Base-by-base conservation (phyloP, 1,139 yeast species). In the Debaryomyces udenii region DNA sequence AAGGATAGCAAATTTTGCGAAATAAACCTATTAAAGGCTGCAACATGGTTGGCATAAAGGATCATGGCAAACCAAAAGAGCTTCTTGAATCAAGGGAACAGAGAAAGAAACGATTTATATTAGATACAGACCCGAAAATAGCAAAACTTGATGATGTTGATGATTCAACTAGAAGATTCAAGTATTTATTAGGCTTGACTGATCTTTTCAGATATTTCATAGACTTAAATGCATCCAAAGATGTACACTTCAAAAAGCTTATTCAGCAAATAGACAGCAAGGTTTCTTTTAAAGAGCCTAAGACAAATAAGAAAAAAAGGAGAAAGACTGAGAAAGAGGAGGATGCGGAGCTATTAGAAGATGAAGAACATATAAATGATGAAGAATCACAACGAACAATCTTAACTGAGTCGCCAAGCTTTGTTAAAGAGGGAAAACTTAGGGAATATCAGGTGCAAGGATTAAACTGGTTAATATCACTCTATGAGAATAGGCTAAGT, bases 301-400 rank as follows among this genome's bases (percentile, higher is more conserved):
- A 51, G 9, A 38, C 42, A 20, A 49, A 44, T 33, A 42, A 47
- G 30, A 48, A 44, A 3, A 48, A 54, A 22, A 55, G 71, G 23
- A 64, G 96, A 45, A 87, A 87, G 58, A 83, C 94, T 0, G 96
- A 88, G 61, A 84, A 86, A 61, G 96, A 91, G 56, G 98, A 91
- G 59, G 97, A 89, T 60, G 96, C 89, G 1, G 96, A 89, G 61
- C 70, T 89, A 43, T 70, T 91, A 52, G 77, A 78, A 49, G 96
- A 85, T 38, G 96, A 88, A 56, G 93, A 81, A 44, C 70, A 69
- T 37, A 61, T 65, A 40, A 65, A 56, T 36, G 83, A 78, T 39
- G 83, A 66, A 33, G 72, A 66, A 22, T 52, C 57, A 31, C 80
- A 76, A 27, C 67, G 78, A 3, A 80, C 86, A 1, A 79, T 85